Evolutionary conservation across 2,329 filamentous ascomycete species (phyloP).

Genomic region (Coleophoma crateriformis): DNA sequence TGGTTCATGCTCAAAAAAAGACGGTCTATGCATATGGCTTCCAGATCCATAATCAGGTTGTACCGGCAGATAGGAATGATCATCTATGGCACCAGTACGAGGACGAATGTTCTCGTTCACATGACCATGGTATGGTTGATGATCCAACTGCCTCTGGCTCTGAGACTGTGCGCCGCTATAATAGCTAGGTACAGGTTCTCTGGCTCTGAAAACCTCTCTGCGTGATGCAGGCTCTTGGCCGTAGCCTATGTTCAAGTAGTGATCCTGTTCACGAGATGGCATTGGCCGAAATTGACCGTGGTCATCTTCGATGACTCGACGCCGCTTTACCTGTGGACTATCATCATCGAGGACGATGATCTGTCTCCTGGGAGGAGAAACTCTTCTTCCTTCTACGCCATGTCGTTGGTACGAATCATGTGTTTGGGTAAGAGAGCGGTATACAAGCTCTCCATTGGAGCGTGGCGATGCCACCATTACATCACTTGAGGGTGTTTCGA

Average conservation of each 20-base stretch:
- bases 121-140: neutral
- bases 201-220: neutral
- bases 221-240: neutral
- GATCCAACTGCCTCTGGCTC: no score
- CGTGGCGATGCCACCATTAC: constrained; percentile 9
- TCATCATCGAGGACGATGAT: constrained; percentile 25
- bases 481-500: constrained; percentile 23
- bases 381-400: constrained; percentile 10
- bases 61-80: neutral
- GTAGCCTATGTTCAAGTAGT: neutral
- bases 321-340: constrained; percentile 21
- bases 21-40: constrained; percentile 8
- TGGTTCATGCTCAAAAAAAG: constrained; percentile 2
- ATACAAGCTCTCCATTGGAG: constrained; percentile 12
- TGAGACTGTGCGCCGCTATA: no score
- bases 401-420: constrained; percentile 14
- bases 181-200: no score
- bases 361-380: constrained; percentile 17
- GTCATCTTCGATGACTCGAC: constrained; percentile 22
- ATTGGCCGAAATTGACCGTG: constrained; percentile 17
- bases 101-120: constrained; percentile 10
- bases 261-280: constrained; percentile 14
- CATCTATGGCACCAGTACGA: no score
- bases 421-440: constrained; percentile 7
- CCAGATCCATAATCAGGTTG: constrained; percentile 8